phyloP scores from a whole-genome alignment of 1,284 basidiomycete genomes.

The Somion occarium region DNA sequence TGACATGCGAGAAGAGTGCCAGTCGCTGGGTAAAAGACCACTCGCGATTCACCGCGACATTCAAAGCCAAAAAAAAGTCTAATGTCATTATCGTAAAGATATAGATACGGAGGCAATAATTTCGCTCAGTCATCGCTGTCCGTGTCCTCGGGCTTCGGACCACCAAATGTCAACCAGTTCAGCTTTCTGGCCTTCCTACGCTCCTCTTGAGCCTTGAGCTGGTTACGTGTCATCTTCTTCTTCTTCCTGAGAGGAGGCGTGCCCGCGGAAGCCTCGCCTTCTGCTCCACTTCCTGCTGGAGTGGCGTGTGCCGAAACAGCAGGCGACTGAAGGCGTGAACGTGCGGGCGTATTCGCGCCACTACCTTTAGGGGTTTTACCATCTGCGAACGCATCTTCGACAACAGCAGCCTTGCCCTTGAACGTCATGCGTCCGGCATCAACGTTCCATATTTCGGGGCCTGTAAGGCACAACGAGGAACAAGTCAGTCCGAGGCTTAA shows the following conservation, averaged over 20 bases:
- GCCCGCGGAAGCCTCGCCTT: slow-evolving; percentile 41
- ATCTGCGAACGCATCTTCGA: slow-evolving; percentile 73
- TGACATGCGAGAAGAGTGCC: too few species aligned
- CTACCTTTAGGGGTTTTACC: slow-evolving; percentile 65
- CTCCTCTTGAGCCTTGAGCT: slow-evolving; percentile 85
- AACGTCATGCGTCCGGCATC: slow-evolving; percentile 79
- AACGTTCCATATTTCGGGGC: slow-evolving; percentile 81
- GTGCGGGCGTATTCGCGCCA: slow-evolving; percentile 61
- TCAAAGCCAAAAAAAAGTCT: too few species aligned
- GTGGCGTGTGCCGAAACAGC: slow-evolving; percentile 58
- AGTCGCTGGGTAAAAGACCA: too few species aligned
- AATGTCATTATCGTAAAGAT: too few species aligned
- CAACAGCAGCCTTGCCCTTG: slow-evolving; percentile 81
- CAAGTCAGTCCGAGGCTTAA: slow-evolving; percentile 7
- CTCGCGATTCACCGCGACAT: too few species aligned
- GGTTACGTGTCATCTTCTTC: slow-evolving; percentile 91
- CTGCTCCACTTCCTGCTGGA: slow-evolving; percentile 69
- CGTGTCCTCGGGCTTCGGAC: slow-evolving; percentile 74
- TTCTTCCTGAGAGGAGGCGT: slow-evolving; percentile 66
- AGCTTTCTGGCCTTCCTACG: slow-evolving; percentile 75
- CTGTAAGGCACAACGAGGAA: slow-evolving; percentile 31
- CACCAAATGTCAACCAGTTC: slow-evolving; percentile 81
- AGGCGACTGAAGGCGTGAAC: slow-evolving; percentile 62
- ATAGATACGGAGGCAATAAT: too few species aligned
- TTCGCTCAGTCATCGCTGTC: too few species aligned